Base-by-base conservation (phyloP, 768 basidiomycete genomes). In the Favolaschia claudopus region DNA sequence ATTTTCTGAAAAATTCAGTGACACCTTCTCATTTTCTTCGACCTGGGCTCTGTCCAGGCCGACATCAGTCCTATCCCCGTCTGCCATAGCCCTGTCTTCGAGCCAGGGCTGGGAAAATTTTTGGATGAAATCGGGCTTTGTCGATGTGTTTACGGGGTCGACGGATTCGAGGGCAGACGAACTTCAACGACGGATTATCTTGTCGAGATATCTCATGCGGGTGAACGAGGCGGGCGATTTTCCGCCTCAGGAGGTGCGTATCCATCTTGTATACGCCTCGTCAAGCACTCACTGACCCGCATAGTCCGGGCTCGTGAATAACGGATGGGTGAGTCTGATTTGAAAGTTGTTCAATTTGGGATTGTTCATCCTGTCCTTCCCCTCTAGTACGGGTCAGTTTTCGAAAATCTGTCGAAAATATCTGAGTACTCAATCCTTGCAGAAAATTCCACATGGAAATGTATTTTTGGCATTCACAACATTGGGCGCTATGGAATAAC, bases 371-470 rank as follows among this genome's bases (percentile, higher is more conserved):
- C n/a, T n/a, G n/a, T n/a, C n/a, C n/a, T n/a, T 38, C 29, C 8
- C 20, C 8, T 14, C 5, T 48, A 78, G 77, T 79, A 77, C 58
- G 78, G 79, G 76, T 77, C 50, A 54, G 77, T 64, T 17, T 12
- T n/a, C n/a, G n/a, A n/a, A n/a, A n/a, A n/a, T n/a, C n/a, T n/a
- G n/a, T n/a, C n/a, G n/a, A n/a, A n/a, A n/a, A n/a, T n/a, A n/a
- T n/a, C n/a, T 46, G 20, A 9, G 24, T 36, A 39, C 25, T 10
- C 29, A n/a, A n/a, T n/a, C n/a, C n/a, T n/a, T n/a, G n/a, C 60
- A 83, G 84, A 50, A 86, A 86, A 72, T 85, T 85, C 69, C 85
- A 86, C 62, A 79, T 85, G 79, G 85, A 87, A 63, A 81, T 83
- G 83, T 82, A 78, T 64, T 86, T 83, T 69, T 86, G 84, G 86